A percentile compares a stretch with the other conserved stretches of the same genome.
These are phyloP conservation scores for Asterophora lycoperdoides DNA, from an alignment of 768 basidiomycete genomes.

Conservation along the genomic window DNA sequence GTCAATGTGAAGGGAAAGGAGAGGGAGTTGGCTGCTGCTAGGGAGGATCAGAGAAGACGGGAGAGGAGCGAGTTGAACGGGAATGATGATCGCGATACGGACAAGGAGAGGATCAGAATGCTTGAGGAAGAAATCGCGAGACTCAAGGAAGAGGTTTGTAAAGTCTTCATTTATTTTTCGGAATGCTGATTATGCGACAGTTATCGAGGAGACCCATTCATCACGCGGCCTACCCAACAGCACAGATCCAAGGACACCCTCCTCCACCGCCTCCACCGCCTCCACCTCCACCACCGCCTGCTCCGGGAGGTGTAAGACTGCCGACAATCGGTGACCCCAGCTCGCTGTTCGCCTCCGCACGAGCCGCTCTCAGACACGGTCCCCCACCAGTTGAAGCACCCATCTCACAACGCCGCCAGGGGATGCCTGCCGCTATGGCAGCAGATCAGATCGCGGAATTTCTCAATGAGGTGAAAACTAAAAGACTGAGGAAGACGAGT, in stretches of 20 bases:
- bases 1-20: slow-evolving; percentile 59
- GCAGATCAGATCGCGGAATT: slow-evolving; percentile 84
- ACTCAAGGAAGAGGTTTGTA: slow-evolving; percentile 53
- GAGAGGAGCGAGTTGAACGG: slow-evolving; percentile 35
- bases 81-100: slow-evolving; percentile 23
- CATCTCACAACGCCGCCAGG: slow-evolving; percentile 47
- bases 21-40: slow-evolving; percentile 53
- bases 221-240: background rate
- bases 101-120: slow-evolving; percentile 58
- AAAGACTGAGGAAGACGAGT: slow-evolving; percentile 56
- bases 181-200: slow-evolving; percentile 25
- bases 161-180: background rate
- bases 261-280: slow-evolving; percentile 44
- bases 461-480: slow-evolving; percentile 74
- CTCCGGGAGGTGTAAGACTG: slow-evolving; percentile 31
- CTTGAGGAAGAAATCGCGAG: slow-evolving; percentile 64
- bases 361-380: slow-evolving; percentile 62
- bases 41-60: slow-evolving; percentile 45
- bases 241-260: slow-evolving; percentile 26
- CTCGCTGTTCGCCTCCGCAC: slow-evolving; percentile 51
- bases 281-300: slow-evolving; percentile 36
- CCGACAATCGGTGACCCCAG: slow-evolving; percentile 24
- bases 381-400: slow-evolving; percentile 59
- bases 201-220: slow-evolving; percentile 38
- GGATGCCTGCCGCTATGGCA: slow-evolving; percentile 64